These are phyloP conservation scores for maize (Zea mays) DNA, from an alignment of 176 grass and related monocot species.

Conservation along the genomic window DNA sequence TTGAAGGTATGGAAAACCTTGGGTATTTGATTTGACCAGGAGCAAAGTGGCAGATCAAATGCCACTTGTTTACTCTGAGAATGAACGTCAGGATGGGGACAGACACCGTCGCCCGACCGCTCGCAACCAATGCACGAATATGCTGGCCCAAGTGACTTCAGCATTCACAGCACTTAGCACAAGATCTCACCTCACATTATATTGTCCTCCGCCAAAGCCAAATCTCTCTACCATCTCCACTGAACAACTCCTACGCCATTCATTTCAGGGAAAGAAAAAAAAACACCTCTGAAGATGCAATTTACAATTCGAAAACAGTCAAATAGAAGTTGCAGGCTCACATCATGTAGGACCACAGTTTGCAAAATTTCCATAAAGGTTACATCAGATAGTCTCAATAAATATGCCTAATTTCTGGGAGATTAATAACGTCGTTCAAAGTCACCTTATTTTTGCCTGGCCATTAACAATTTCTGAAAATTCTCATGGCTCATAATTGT, in stretches of 20 bases:
- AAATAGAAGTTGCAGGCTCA: background rate
- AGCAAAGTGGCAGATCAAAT: conserved; percentile 30
- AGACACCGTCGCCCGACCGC: conserved; percentile 30
- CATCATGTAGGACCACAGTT: background rate
- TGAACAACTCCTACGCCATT: conserved; percentile 17
- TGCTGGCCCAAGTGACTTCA: conserved; percentile 7
- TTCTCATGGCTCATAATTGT: conserved; percentile 15
- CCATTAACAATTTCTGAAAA: conserved; percentile 9
- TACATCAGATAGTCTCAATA: background rate
- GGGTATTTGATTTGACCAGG: conserved; percentile 23
- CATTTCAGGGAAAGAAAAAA: background rate
- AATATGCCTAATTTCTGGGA: background rate
- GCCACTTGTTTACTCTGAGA: conserved; percentile 28
- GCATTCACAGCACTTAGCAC: background rate
- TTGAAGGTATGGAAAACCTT: conserved; percentile 19
- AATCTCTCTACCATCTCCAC: conserved; percentile 15
- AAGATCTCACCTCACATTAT: background rate
- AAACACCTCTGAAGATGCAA: background rate
- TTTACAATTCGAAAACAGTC: background rate
- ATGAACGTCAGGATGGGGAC: conserved; percentile 21
- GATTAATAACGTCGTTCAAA: background rate
- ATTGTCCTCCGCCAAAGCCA: background rate
- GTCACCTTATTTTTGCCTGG: background rate
- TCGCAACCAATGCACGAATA: conserved; percentile 31
- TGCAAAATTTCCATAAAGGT: background rate